Conservation (phyloP, 2,329 filamentous ascomycete species). For the Helicocarpus griseus region DNA sequence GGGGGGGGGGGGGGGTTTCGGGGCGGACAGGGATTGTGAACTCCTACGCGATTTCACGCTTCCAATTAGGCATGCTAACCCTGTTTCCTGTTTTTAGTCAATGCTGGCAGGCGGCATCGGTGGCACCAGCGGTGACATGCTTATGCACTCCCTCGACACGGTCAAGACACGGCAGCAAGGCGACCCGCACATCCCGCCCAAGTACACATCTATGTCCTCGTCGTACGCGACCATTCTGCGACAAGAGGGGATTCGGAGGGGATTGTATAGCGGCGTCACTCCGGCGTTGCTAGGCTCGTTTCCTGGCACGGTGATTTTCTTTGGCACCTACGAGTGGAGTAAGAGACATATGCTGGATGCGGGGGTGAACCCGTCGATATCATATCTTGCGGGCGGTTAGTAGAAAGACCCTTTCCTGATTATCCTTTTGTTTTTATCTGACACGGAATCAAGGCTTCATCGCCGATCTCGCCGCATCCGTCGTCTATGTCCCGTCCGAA, state of each 20-base stretch:
- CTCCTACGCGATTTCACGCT: not conserved
- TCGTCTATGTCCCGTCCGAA: conserved; percentile 93
- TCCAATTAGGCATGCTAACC: conserved; percentile 1
- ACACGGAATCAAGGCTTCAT: conserved; percentile 58
- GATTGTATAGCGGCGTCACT: conserved; percentile 86
- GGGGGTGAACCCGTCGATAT: conserved; percentile 69
- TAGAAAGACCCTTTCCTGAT: too few species aligned
- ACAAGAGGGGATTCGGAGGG: conserved; percentile 78
- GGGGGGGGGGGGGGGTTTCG: not conserved
- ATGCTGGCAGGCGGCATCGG: conserved; percentile 94
- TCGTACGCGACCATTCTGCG: conserved; percentile 89
- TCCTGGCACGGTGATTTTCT: conserved; percentile 87
- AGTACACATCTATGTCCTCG: conserved; percentile 80
- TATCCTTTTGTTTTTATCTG: not conserved
- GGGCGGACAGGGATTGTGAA: not conserved
- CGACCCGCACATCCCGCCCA: conserved; percentile 84
- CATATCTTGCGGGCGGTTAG: conserved; percentile 76
- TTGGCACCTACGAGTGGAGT: conserved; percentile 91
- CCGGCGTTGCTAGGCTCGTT: conserved; percentile 89
- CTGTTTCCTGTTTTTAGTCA: conserved; percentile 45
- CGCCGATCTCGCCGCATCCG: conserved; percentile 81
- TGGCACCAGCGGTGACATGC: conserved; percentile 85
- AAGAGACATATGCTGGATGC: conserved; percentile 80
- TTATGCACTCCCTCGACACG: conserved; percentile 98
- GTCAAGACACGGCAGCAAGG: conserved; percentile 98